Base-by-base conservation (phyloP, 2,329 filamentous ascomycete species). In the Sclerotinia spermophila region DNA sequence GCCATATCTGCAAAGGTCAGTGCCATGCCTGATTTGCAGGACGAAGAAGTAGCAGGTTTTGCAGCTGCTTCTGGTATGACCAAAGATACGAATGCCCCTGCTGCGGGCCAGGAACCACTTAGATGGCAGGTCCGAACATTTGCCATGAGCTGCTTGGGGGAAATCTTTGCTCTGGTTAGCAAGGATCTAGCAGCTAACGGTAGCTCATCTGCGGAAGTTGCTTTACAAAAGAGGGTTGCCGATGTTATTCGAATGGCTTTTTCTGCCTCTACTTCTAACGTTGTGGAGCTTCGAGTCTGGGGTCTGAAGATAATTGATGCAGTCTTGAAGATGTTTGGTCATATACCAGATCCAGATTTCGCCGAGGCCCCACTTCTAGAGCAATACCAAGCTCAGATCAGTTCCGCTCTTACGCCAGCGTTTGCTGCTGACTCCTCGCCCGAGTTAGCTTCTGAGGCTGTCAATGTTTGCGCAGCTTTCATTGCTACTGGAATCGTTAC, bases 381-480 rank as follows among this genome's bases (percentile, higher is more conserved):
- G 80, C 96, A 99, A 81, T 99, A 99, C 78, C 96, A 99, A 81
- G 96, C 96, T 7, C 96, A 99, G 79, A 99, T 99, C 79, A 94
- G 94, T 77, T 98, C 96, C 27, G 96, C 96, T 0, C 85, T 99
- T 72, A 99, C 96, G 0, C 96, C 96, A 5, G 96, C 96, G 0
- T 99, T 99, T 81, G 94, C 96, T 1, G 91, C 90, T 5, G 96
- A 99, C 80, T 99, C 96, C 0, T 97, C 95, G 0, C 94, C 96
- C 0, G 96, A 99, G 80, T 85, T 99, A 24, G 96, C 96, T 11
- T 94, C 96, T 0, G 95, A 97, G 79, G 96, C 96, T 24, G 93
- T 99, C 74, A 97, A 97, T 77, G 96, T 99, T 10, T 99, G 96
- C 78, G 96, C 95, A n/a, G 94, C 92, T 1, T 99, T 99, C 81